Evolutionary conservation across 371 early-diverging fungal genomes (phyloP), one percentile per base, ranked within the genome.

Genomic region (Catenaria anguillulae): DNA sequence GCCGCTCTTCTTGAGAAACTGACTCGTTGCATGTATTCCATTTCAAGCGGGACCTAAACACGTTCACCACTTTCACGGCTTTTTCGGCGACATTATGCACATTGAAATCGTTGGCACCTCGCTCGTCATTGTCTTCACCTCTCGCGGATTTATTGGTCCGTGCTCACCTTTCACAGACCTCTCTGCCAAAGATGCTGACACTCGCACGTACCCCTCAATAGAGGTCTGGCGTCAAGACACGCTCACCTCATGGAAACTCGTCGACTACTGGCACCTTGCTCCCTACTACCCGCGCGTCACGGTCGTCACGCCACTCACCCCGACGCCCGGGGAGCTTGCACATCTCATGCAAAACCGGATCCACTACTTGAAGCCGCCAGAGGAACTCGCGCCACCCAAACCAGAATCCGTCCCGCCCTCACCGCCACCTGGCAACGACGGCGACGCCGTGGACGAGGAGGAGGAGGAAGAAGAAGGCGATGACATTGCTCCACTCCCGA

Each of bases 1-100:
- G n/a, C n/a, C n/a, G n/a, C n/a, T n/a, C n/a, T n/a, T n/a, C n/a
- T n/a, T n/a, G n/a, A n/a, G n/a, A n/a, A n/a, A n/a, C n/a, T n/a
- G n/a, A n/a, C n/a, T n/a, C n/a, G n/a, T n/a, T n/a, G n/a, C n/a
- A n/a, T n/a, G n/a, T n/a, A n/a, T n/a, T n/a, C 12, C 12, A 50
- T 10, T 19, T 8, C 4, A 0, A 58, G 58, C 58, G 26, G 58
- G 58, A n/a, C 58, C 58, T 36, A 58, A 58, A 23, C 21, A 58
- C 42, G 29, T 26, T 1, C 13, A 8, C 29, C 33, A 58, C 31
- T 58, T 58, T 21, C 0, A 33, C n/a, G 31, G 36, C 29, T 36
- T 36, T 15, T 35, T 58, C 36, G 58, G 58, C 58, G 29, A 58
- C 42, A 23, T 58, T 12, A 58, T 58, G 58, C 58, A 58, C 36